Base-by-base conservation (phyloP, 2,329 filamentous ascomycete species). In the Leptodontidium sp. region DNA sequence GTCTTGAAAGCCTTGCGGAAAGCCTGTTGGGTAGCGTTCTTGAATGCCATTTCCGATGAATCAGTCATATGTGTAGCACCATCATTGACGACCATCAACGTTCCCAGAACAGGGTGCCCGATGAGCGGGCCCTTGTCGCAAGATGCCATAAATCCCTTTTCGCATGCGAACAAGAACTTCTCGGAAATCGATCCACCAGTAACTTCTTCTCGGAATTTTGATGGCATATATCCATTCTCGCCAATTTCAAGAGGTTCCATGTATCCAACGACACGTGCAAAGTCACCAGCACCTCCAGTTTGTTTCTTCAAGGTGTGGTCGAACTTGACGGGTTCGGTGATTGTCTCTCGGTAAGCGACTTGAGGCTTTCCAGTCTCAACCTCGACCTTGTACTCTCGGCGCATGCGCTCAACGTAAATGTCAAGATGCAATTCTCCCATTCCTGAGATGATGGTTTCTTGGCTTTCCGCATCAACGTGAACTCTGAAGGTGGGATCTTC, bases 401-500 rank as follows among this genome's bases (percentile, higher is more conserved):
- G 91, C 84, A 99, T 94, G 75, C 96, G 94, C 84, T 99, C 96
- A 62, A 99, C 90, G 81, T 99, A 99, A 77, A 99, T 97, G 78
- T 97, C 94, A 35, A 99, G 86, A 81, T 99, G 96, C 74, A 99
- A 82, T 81, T 99, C 96, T 75, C 96, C 96, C 96, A 99, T 99
- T 69, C 96, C 96, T 52, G 93, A 97, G 78, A 99, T 98, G 78
- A 99, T 97, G 59, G 95, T 98, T 84, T 99, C 93, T 78, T 97
- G 92, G 72, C 91, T 95, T 83, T 99, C 96, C 17, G 88, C 82
- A 78, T 99, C 96, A 76, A 97, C 94, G 76, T 93, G 91, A 47
- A 99, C 93, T 65, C 96, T 90, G 88, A 99, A 99, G 14, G 96
- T 99, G 3, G 96, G 96, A 77, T 99, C 96, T 82, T 99, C 96